Evolutionary conservation across 148 eudicot genomes (phyloP).

Genomic region (Nyssa sinensis): DNA sequence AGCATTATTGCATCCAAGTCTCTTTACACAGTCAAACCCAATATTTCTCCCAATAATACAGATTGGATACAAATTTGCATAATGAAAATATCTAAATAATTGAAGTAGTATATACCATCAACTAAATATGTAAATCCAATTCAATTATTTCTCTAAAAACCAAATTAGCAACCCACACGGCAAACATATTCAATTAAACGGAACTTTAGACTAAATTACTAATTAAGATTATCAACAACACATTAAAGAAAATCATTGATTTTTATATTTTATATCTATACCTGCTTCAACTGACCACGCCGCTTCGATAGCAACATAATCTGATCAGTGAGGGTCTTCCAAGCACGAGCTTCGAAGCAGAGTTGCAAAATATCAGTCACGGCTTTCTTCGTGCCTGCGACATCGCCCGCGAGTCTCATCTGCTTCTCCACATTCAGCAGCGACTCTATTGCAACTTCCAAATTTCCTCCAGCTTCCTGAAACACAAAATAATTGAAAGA

Average conservation of each 20-base stretch:
- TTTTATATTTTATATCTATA: conserved; percentile 1
- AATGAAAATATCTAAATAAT: too few species aligned
- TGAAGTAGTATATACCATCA: background rate
- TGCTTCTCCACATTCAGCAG: conserved; percentile 86
- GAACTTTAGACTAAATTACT: too few species aligned
- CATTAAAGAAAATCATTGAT: too few species aligned
- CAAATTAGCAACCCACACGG: background rate
- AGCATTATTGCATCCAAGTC: background rate
- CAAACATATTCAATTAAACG: background rate
- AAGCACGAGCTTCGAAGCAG: conserved; percentile 72
- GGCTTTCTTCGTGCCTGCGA: conserved; percentile 70
- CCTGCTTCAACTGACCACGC: conserved; percentile 94
- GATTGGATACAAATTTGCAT: too few species aligned
- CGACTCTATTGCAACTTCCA: conserved; percentile 72
- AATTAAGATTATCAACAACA: too few species aligned
- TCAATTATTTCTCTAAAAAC: background rate
- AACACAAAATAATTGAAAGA: background rate
- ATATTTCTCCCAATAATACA: background rate
- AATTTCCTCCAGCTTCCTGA: conserved; percentile 49
- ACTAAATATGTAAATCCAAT: background rate
- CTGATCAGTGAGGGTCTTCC: conserved; percentile 92
- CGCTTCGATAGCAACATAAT: conserved; percentile 84
- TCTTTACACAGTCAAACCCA: background rate
- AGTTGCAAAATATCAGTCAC: conserved; percentile 68
- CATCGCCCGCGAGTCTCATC: conserved; percentile 79